Conservation (phyloP, 768 basidiomycete genomes). For the Rhodosporidiobolus odoratus region DNA sequence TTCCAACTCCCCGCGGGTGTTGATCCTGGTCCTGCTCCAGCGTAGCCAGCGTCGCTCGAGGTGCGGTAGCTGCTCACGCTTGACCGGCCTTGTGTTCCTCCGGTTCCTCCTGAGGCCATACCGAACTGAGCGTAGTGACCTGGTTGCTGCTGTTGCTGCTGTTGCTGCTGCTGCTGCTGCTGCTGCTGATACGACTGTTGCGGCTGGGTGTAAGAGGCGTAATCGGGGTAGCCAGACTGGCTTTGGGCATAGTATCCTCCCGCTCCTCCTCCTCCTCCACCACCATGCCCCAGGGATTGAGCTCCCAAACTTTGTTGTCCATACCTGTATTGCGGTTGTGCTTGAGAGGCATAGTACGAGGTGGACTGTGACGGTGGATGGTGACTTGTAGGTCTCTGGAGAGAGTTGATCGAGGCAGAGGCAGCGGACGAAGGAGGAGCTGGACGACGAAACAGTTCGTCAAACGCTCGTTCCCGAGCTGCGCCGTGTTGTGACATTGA, state of each 20-base stretch:
- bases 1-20: no score
- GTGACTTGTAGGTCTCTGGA: background rate
- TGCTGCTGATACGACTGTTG: background rate
- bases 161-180: conserved; percentile 7
- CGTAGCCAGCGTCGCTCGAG: no score
- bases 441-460: conserved; percentile 26
- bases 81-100: background rate
- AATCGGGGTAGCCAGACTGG: no score
- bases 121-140: conserved; percentile 21
- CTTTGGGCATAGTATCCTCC: no score
- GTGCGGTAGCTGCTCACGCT: background rate
- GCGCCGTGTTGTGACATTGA: background rate
- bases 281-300: no score
- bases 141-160: background rate
- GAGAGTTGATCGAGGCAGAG: background rate
- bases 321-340: background rate
- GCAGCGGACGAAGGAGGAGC: background rate
- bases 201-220: no score
- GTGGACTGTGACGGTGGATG: background rate
- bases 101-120: background rate
- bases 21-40: no score
- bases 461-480: conserved; percentile 10
- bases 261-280: no score
- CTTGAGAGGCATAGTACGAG: background rate
- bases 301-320: no score